Evolutionary conservation across 768 basidiomycete species (phyloP), one percentile per base, ranked within the genome.

Genomic region (Cyathus striatus): DNA sequence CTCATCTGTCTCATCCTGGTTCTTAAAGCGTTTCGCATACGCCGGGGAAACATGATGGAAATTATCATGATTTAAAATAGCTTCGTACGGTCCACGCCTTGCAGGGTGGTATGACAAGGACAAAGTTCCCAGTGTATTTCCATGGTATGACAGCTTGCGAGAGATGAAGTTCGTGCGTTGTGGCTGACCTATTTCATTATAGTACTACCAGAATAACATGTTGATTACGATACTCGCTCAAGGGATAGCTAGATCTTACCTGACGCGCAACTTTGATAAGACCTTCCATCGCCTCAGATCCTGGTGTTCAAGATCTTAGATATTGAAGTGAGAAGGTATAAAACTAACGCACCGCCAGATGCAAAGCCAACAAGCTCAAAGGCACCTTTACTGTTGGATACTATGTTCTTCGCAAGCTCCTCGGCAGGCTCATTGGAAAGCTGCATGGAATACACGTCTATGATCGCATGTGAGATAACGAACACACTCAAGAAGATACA

Each of bases 11-110:
- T 95, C 92, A 18, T 74, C 76, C 2, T 67, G 54, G 10, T 62
- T 71, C 57, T 86, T 72, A 64, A 89, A 89, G n/a, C 90, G 81
- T 50, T 79, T 82, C 1, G 85, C 81, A 57, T 86, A 92, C 6
- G 91, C 92, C 0, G 91, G 91, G 22, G 87, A 89, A 46, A 91
- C 90, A 53, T 91, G 87, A 56, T 90, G 84, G 58, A 86, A 93
- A 53, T 78, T 71, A 2, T 76, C 61, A 6, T 69, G 60, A 54
- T 89, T 76, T 22, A 91, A 63, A 40, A 89, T 73, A 26, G 66
- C 73, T 27, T 70, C 76, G 56, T 87, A 92, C 4, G 85, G 83
- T 10, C 65, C 73, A 30, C 88, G 81, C 12, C 89, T 78, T 38
- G 60, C 52, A 3, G 85, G 81, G 52, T 91, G 82, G 49, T 78